phyloP scores from a whole-genome alignment of 768 basidiomycete species.

The Lactifluus volemus region DNA sequence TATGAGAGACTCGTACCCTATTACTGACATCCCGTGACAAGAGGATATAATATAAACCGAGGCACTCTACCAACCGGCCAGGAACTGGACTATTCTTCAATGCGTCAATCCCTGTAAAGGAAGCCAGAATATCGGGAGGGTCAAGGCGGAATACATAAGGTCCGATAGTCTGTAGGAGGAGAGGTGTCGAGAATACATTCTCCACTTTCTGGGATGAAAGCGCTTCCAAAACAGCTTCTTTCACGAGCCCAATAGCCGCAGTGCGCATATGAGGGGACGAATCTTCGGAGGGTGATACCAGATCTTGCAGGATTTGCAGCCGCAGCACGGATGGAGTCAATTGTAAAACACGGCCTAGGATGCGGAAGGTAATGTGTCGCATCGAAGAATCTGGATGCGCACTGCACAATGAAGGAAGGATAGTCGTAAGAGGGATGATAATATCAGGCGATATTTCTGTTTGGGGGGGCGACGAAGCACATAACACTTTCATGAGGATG shows the following conservation, averaged over 20 bases:
- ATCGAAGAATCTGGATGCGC: conserved; percentile 49
- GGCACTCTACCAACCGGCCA: conserved; percentile 52
- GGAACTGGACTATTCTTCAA: conserved; percentile 51
- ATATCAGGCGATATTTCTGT: conserved; percentile 36
- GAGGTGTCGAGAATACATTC: conserved; percentile 45
- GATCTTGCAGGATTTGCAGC: conserved; percentile 46
- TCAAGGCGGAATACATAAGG: conserved; percentile 49
- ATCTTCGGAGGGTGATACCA: conserved; percentile 35
- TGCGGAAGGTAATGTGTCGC: conserved; percentile 54
- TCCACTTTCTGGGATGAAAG: conserved; percentile 26
- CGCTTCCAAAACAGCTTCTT: conserved; percentile 54
- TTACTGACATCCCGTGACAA: conserved; percentile 51
- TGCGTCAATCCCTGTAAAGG: conserved; percentile 22
- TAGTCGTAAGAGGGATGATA: conserved; percentile 37
- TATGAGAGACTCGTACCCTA: conserved; percentile 30
- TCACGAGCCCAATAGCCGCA: conserved; percentile 59
- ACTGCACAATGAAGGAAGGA: conserved; percentile 50
- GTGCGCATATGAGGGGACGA: conserved; percentile 60
- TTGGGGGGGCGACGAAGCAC: conserved; percentile 11
- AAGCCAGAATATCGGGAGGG: conserved; percentile 42
- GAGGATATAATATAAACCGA: conserved; percentile 62
- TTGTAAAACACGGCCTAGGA: conserved; percentile 46
- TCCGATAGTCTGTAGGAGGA: conserved; percentile 51
- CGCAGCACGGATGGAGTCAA: conserved; percentile 39
- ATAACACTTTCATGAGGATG: conserved; percentile 36